Evolutionary conservation across 179 eudicot genomes (phyloP).

Genomic region (Monotropa hypopitys): DNA sequence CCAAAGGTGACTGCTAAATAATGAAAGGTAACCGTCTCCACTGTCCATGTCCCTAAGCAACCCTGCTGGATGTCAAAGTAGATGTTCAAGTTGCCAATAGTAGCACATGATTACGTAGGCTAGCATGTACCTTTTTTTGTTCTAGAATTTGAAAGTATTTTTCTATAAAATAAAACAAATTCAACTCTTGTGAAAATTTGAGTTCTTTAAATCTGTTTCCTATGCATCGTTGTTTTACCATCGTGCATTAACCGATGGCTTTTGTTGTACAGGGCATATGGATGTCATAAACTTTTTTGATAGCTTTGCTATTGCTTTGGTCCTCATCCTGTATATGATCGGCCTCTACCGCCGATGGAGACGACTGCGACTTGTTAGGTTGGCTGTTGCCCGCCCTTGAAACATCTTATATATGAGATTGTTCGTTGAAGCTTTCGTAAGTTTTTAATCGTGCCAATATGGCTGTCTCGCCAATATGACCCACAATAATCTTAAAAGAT

Average conservation of each 20-base stretch:
- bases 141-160: background rate
- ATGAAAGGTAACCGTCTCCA: background rate
- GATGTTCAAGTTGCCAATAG: background rate
- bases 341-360: constrained; percentile 16
- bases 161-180: background rate
- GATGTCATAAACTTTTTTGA: constrained; percentile 13
- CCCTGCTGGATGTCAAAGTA: background rate
- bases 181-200: background rate
- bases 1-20: no score
- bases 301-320: constrained; percentile 9
- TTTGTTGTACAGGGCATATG: background rate
- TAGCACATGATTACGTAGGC: no score
- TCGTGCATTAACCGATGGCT: constrained; percentile 9
- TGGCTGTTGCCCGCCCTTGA: constrained; percentile 13
- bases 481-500: background rate
- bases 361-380: constrained; percentile 13
- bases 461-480: background rate
- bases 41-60: background rate
- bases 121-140: background rate
- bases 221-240: background rate
- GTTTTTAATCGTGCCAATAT: background rate
- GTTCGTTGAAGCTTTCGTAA: background rate
- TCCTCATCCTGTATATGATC: constrained; percentile 12
- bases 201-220: background rate
- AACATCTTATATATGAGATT: background rate